Base-by-base conservation (phyloP, 352 stramenopile genomes). In the Pythium chondricola region DNA sequence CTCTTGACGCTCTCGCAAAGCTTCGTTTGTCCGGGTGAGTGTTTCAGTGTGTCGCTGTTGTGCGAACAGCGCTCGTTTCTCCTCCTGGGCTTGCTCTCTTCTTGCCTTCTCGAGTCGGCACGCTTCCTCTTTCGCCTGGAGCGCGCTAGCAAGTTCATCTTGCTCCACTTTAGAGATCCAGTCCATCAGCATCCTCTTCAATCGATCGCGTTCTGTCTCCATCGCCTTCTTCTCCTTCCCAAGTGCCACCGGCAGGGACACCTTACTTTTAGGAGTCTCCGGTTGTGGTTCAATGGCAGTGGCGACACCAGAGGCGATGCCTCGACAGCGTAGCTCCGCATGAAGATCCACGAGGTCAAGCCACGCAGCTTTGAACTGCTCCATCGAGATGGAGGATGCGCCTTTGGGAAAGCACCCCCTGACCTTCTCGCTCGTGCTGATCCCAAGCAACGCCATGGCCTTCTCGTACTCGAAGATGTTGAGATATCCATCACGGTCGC, bases 401-500 rank as follows among this genome's bases (percentile, higher is more conserved):
- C 63, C 48, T 35, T 56, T 63, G 8, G 73, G 71, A 26, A 89
- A 75, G 2, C 60, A 58, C 11, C 27, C 10, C 38, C 31, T 27
- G 22, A 46, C 46, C 9, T 27, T 43, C 14, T 59, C 47, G 2
- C 52, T 61, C 8, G 44, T 44, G 6, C 47, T 42, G 13, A 83
- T 50, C 7, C 69, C 65, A 0, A 87, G 58, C 8, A 83, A 40
- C 17, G 80, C 56, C 29, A 89, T 56, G 11, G 69, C 71, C 56
- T 74, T 82, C 16, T 87, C 63, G 49, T 77, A 87, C 38, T 89
- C 75, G 29, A 89, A 84, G 0, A 59, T 29, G 46, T 86, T 89
- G 4, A 89, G 43, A n/a, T 67, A 29, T 14, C 60, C 61, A 40
- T 89, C 78, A 24, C 66, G 71, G 35, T 89, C 75, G 1, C 63